Evolutionary conservation across 2,329 filamentous ascomycete species (phyloP).

Genomic region (Claviceps fusiformis): DNA sequence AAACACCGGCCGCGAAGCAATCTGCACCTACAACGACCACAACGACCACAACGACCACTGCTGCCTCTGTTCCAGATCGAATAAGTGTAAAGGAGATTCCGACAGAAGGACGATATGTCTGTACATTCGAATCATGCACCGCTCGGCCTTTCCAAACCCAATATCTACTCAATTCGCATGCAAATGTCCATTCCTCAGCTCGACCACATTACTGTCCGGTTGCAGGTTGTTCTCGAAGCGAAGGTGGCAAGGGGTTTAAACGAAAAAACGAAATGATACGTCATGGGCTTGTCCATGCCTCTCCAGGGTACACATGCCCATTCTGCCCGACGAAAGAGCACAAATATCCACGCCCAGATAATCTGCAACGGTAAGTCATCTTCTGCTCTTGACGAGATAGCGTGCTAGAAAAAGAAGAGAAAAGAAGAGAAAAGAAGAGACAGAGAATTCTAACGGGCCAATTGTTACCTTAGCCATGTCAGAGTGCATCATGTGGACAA

Average conservation of each 20-base stretch:
- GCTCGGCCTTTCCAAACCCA: slow-evolving; percentile 66
- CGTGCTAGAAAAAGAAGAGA: not conserved
- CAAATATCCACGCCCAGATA: slow-evolving; percentile 88
- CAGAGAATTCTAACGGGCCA: slow-evolving; percentile 2
- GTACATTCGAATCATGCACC: slow-evolving; percentile 48
- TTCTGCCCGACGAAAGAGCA: slow-evolving; percentile 92
- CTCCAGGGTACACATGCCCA: slow-evolving; percentile 88
- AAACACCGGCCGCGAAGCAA: slow-evolving; percentile 33
- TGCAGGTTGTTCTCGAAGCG: slow-evolving; percentile 45
- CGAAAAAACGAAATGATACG: slow-evolving; percentile 62
- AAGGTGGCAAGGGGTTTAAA: slow-evolving; percentile 56
- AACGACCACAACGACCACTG: slow-evolving; percentile 10
- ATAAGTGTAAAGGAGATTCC: slow-evolving; percentile 48
- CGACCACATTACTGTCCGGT: slow-evolving; percentile 55
- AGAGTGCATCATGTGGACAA: slow-evolving; percentile 84
- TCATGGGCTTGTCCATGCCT: slow-evolving; percentile 80
- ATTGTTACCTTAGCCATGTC: slow-evolving; percentile 53
- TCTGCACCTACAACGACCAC: slow-evolving; percentile 26
- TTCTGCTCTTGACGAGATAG: not conserved
- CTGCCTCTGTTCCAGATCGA: slow-evolving; percentile 30
- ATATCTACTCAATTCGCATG: slow-evolving; percentile 66
- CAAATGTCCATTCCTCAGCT: slow-evolving; percentile 54
- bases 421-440: not conserved
- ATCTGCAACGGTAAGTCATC: slow-evolving; percentile 66
- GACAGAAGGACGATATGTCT: slow-evolving; percentile 41